Base-by-base conservation (phyloP, 148 eudicot genomes). In the Linanthus parryae region DNA sequence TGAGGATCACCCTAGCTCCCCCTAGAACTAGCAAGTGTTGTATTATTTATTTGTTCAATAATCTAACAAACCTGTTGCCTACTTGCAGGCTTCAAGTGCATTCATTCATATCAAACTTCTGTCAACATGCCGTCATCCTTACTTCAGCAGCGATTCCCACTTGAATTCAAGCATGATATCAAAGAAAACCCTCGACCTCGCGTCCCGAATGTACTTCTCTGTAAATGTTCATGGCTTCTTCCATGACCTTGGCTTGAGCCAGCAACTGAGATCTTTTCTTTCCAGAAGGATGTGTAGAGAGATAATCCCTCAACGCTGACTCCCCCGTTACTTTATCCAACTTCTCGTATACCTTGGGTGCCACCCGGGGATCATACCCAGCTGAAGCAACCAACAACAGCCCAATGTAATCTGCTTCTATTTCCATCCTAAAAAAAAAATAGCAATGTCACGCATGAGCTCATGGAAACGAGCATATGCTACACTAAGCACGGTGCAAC, bases 331-430 rank as follows among this genome's bases (percentile, higher is more conserved):
- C 44, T 66, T 69, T 57, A 5, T 77, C 92, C 46, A 90, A 66
- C 76, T 90, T 90, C 70, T 86, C 89, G 10, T 85, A 90, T 3
- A 88, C 96, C 14, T 47, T 64, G 9, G 96, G 96, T 35, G 94
- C 89, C 24, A 60, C 75, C 46, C 92, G 85, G 44, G 97, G 97
- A 52, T 90, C 92, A 28, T 76, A 90, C 7, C 97, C 95, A 28
- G 95, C 97, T 17, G 97, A 83, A 52, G 97, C 95, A 6, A 69
- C 58, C 47, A 90, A 61, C 45, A 90, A 69, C 52, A 90, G 45
- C 40, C 97, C 97, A 4, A 90, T 86, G 73, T 90, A 83, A 73
- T 90, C 97, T 28, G 97, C 97, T 73, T 90, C 97, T 61, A 81
- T 85, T 66, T 90, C 97, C 97, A 90, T 90, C 79, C 97, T 85